Conservation (phyloP, 306 rosid species). For the Bauhinia variegata region DNA sequence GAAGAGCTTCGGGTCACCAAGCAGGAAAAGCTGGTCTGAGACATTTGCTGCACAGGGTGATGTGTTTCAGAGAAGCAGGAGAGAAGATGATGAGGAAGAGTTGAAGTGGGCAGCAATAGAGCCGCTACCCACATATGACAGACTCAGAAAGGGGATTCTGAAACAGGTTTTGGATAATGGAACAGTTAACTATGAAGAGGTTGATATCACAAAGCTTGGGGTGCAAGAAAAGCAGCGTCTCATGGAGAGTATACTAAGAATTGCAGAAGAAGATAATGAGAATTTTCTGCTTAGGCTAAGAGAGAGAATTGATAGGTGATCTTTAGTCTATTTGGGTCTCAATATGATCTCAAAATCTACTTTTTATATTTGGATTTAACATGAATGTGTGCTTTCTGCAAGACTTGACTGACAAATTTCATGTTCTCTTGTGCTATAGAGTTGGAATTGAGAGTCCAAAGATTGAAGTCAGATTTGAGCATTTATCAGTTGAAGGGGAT, state of each 20-base stretch:
- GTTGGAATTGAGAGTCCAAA: slow-evolving; percentile 61
- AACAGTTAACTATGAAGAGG: slow-evolving; percentile 36
- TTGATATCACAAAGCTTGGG: slow-evolving; percentile 51
- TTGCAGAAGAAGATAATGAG: slow-evolving; percentile 61
- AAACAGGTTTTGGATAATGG: slow-evolving; percentile 47
- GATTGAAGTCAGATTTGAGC: slow-evolving; percentile 55
- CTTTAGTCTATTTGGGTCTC: too few relatives aligned
- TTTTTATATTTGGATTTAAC: background rate
- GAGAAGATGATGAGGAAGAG: slow-evolving; percentile 59
- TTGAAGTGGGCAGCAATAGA: slow-evolving; percentile 63
- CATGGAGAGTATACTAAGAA: slow-evolving; percentile 47
- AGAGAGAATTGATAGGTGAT: slow-evolving; percentile 49
- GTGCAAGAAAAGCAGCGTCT: slow-evolving; percentile 45
- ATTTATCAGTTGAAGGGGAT: slow-evolving; percentile 51
- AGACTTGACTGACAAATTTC: background rate
- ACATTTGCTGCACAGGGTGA: background rate
- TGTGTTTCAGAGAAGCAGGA: slow-evolving; percentile 31
- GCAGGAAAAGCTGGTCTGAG: slow-evolving; percentile 32
- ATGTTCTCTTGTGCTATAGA: slow-evolving; percentile 22
- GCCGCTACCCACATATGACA: slow-evolving; percentile 59
- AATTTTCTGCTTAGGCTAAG: slow-evolving; percentile 46
- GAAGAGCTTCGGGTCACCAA: slow-evolving; percentile 19
- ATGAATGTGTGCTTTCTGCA: background rate
- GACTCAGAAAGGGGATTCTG: slow-evolving; percentile 51
- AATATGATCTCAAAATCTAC: background rate